phyloP scores from a whole-genome alignment of 345 rosid species.

The Punica granatum region DNA sequence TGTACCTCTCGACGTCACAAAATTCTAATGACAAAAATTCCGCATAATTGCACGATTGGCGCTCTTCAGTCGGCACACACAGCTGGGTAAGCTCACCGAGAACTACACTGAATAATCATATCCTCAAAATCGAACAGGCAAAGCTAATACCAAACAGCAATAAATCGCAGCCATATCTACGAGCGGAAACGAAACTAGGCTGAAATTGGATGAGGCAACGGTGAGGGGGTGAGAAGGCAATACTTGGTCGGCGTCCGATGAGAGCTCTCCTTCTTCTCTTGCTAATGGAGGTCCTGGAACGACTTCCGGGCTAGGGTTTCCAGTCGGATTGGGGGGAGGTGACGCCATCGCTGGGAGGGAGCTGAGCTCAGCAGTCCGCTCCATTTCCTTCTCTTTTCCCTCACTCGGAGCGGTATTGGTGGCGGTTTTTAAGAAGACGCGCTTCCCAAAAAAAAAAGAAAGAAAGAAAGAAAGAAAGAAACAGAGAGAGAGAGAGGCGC shows the following conservation, averaged over 20 bases:
- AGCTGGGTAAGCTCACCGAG: not conserved
- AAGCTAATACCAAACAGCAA: not conserved
- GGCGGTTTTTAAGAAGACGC: not conserved
- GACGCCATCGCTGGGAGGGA: conserved; percentile 1
- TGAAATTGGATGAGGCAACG: not conserved
- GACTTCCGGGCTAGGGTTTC: conserved; percentile 18
- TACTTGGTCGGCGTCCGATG: conserved; percentile 50
- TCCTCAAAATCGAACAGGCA: not conserved
- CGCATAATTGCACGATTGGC: not conserved
- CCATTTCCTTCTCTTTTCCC: not conserved
- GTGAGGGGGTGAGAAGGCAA: not conserved
- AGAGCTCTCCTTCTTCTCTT: conserved; percentile 86
- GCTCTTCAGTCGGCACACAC: not conserved
- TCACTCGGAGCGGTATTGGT: not conserved
- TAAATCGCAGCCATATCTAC: not conserved
- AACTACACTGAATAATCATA: not conserved
- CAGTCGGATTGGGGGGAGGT: not conserved
- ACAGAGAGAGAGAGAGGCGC: no score
- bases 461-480: no score
- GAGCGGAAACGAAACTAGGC: not conserved
- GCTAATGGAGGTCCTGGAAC: conserved; percentile 10
- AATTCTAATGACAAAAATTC: not conserved
- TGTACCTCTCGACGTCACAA: not conserved
- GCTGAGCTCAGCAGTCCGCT: not conserved
- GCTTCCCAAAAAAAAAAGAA: no score